Evolutionary conservation across 2,329 filamentous ascomycete species (phyloP).

Genomic region (Ophiostoma triangulosporum): DNA sequence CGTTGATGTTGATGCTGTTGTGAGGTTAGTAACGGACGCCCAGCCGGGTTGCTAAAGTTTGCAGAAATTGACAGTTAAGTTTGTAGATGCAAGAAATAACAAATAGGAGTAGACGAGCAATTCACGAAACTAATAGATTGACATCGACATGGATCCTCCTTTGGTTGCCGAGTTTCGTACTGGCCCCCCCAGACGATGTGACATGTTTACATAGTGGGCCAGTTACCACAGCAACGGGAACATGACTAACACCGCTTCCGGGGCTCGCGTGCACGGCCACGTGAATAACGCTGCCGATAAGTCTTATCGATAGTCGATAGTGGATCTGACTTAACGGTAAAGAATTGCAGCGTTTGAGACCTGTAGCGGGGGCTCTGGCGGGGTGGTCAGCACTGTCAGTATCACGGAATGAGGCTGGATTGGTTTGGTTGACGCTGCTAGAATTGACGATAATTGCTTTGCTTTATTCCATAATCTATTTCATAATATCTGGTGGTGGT

Average conservation of each 20-base stretch:
- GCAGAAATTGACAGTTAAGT: background rate
- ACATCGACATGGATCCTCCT: constrained; percentile 3
- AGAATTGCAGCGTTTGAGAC: too few relatives aligned
- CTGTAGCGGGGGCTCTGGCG: too few relatives aligned
- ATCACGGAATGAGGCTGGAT: too few relatives aligned
- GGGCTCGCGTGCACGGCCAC: background rate
- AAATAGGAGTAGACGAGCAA: background rate
- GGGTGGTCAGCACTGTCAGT: too few relatives aligned
- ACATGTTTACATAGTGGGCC: constrained; percentile 9
- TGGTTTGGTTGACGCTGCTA: too few relatives aligned
- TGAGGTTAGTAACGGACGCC: constrained; percentile 1
- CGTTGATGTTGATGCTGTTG: background rate
- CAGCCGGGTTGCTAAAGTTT: background rate
- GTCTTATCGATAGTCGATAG: too few relatives aligned
- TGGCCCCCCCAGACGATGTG: constrained; percentile 4
- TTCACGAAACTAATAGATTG: background rate
- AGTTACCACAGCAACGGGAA: constrained; percentile 9
- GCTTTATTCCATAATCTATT: too few relatives aligned
- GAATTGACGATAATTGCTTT: too few relatives aligned
- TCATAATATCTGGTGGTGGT: too few relatives aligned
- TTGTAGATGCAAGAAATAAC: background rate
- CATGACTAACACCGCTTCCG: too few relatives aligned
- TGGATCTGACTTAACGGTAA: too few relatives aligned
- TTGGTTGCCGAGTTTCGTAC: constrained; percentile 5
- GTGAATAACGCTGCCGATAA: background rate